Evolutionary conservation across 2,329 filamentous ascomycete genomes (phyloP).

Genomic region (Sphaerostilbella broomeana): DNA sequence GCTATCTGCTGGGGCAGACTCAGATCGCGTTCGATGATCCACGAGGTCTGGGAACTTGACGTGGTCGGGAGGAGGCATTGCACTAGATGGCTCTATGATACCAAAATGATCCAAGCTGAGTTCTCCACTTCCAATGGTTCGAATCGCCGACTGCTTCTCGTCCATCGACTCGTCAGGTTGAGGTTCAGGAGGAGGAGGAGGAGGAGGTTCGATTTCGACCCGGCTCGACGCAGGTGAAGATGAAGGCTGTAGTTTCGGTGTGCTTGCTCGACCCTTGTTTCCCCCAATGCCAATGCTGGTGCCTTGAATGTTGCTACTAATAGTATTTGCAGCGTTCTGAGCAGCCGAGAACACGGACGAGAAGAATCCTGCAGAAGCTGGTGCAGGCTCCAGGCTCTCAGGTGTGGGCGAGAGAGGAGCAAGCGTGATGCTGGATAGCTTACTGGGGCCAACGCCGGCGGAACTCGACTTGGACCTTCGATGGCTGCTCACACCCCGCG

Average conservation of each 20-base stretch:
- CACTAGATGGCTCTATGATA: slow-evolving; percentile 54
- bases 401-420: slow-evolving; percentile 69
- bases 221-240: slow-evolving; percentile 21
- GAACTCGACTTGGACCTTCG: slow-evolving; percentile 48
- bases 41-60: slow-evolving; percentile 46
- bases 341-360: slow-evolving; percentile 88
- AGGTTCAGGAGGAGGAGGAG: slow-evolving; percentile 28
- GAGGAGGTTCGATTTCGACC: slow-evolving; percentile 35
- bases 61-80: slow-evolving; percentile 49
- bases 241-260: slow-evolving; percentile 21
- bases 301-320: slow-evolving; percentile 69
- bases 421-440: slow-evolving; percentile 70
- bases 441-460: slow-evolving; percentile 63
- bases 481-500: slow-evolving; percentile 68
- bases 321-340: slow-evolving; percentile 76
- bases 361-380: slow-evolving; percentile 71
- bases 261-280: slow-evolving; percentile 28
- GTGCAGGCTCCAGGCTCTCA: slow-evolving; percentile 56
- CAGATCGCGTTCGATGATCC: slow-evolving; percentile 47
- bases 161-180: slow-evolving; percentile 33
- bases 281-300: slow-evolving; percentile 48
- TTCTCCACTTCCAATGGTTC: slow-evolving; percentile 83
- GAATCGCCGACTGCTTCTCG: slow-evolving; percentile 69
- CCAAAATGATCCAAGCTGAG: slow-evolving; percentile 85
- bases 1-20: slow-evolving; percentile 50